Evolutionary conservation across 2,329 filamentous ascomycete genomes (phyloP), one percentile per base, ranked within the genome.

Genomic region (Cryphonectria japonica): DNA sequence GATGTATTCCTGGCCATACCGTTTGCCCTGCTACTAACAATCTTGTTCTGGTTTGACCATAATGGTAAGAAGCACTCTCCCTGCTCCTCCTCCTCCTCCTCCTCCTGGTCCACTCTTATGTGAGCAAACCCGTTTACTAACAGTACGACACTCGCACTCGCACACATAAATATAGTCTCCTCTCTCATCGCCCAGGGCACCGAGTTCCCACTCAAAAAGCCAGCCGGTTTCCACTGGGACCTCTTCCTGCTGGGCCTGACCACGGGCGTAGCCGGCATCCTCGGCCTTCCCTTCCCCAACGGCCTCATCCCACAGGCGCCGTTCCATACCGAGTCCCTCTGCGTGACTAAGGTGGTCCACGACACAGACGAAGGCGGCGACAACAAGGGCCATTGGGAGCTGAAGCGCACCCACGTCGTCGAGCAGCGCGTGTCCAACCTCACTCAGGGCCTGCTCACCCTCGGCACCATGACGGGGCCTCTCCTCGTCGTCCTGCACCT

Each of bases 11-110:
- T 94, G 60, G 94, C 94, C 1, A 87, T 97, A n/a, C 94, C 94
- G 0, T 97, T 97, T 82, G 94, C 93, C 0, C 77, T 97, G 46
- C 83, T 97, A 1, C 84, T 97, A 22, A 97, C 94, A 0, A 90
- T 97, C 32, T 82, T 97, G 5, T 97, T 97, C 78, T 97, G 92
- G 83, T 97, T 96, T 78, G 94, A 97, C 77, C 94, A 97, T 77
- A 97, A 96, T 75, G 91, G 91, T 93, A 83, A 73, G 83, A 74
- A 74, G 29, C 67, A 57, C 29, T 64, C 65, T 32, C 14, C 11
- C 11, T 3, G n/a, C n/a, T 16, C 52, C 11, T 6, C 22, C 50
- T 29, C 14, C 14, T 32, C 14, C 14, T 32, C 14, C 37, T 13
- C 9, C 37, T 39, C 9, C 11, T 11, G 13, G 1, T 59, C 54